Evolutionary conservation across 202 grass and related monocot species (phyloP), one percentile per base, ranked within the genome.

Genomic region (Schoenoplectus tabernaemontani): DNA sequence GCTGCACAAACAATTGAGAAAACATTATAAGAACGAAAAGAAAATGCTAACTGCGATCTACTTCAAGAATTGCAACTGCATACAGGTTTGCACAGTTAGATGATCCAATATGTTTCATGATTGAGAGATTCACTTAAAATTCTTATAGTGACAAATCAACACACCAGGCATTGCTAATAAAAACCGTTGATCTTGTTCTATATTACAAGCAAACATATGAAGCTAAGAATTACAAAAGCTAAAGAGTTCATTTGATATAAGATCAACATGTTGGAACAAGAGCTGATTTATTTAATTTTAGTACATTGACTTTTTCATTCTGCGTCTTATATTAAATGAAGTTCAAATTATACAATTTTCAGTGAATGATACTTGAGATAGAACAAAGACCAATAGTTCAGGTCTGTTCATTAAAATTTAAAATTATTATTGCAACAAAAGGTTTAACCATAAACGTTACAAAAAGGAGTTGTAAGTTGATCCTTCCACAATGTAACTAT

Each of bases 1-100:
- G 74, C 91, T 98, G 59, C 84, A 90, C 80, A 50, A 82, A 39
- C 54, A 80, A 61, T 67, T 22, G 12, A 68, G 83, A 54, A 39
- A 12, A 28, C 1, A 81, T 36, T 24, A 44, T 28, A 19, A 32
- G 24, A 64, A 78, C 2, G 65, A 80, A 65, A 50, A 57, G 16
- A 51, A 64, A 64, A 33, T 80, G 26, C 28, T 34, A 11, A 56
- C 16, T 75, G 48, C 6, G 16, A 75, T 56, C 26, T 54, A 75
- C 34, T 36, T 56, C 47, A 54, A 75, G 11, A 6, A 75, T 56
- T 34, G 34, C 11, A 26, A 71, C 4, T 26, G 65, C 46, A 74
- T n/a, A 48, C 23, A 71, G 5, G 34, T 48, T 22, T 9, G 26
- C 69, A 74, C 34, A 26, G 24, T 50, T 28, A 32, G 7, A 1